phyloP scores from a whole-genome alignment of 768 basidiomycete species.

The Infundibulicybe gibba region DNA sequence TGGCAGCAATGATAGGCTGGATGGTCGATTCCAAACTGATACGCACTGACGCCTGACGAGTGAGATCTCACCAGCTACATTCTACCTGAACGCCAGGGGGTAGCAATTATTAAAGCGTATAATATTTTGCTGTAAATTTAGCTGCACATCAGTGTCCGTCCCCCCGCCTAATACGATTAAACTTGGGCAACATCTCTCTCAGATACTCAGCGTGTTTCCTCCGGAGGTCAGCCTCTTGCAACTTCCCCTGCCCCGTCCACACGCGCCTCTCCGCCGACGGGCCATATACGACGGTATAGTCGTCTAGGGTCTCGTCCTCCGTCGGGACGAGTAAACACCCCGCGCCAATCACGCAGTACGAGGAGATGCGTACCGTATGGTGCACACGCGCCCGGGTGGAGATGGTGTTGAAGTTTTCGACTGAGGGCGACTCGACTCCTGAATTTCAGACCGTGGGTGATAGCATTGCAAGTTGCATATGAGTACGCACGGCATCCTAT shows the following conservation, averaged over 20 bases:
- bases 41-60: too few relatives aligned
- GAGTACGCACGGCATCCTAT: slow-evolving; percentile 80
- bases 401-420: slow-evolving; percentile 86
- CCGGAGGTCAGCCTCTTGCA: slow-evolving; percentile 80
- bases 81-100: too few relatives aligned
- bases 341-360: slow-evolving; percentile 81
- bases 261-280: slow-evolving; percentile 65
- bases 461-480: background rate
- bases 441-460: slow-evolving; percentile 3
- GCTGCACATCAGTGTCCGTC: slow-evolving; percentile 33
- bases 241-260: slow-evolving; percentile 84
- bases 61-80: too few relatives aligned
- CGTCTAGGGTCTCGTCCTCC: slow-evolving; percentile 74
- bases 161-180: slow-evolving; percentile 68
- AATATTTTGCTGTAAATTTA: too few relatives aligned
- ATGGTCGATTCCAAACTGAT: too few relatives aligned
- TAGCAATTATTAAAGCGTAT: too few relatives aligned
- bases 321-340: slow-evolving; percentile 76
- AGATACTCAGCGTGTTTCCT: slow-evolving; percentile 91
- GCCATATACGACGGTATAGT: slow-evolving; percentile 85
- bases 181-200: slow-evolving; percentile 87
- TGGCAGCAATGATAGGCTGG: too few relatives aligned
- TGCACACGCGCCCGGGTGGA: slow-evolving; percentile 82
- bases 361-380: slow-evolving; percentile 74
- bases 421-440: slow-evolving; percentile 85